phyloP scores from a whole-genome alignment of 176 grass and related monocot species.

The Carex pumila region DNA sequence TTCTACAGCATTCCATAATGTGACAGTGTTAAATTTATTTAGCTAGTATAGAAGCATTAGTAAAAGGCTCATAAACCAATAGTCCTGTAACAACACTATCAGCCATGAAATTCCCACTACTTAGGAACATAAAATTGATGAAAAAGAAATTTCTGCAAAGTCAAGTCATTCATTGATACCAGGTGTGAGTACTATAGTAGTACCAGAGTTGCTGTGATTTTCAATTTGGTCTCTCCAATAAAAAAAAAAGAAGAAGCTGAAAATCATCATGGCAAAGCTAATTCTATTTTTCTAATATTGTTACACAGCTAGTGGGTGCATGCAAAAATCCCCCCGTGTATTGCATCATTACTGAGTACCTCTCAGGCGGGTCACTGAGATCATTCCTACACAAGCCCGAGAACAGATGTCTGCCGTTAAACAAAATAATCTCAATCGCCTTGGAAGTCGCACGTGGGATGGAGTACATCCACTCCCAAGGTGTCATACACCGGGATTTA shows the following conservation, averaged over 20 bases:
- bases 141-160: not conserved
- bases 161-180: not conserved
- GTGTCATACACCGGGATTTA: slow-evolving; percentile 81
- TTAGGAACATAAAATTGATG: not conserved
- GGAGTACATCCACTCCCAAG: slow-evolving; percentile 92
- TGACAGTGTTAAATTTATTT: not conserved
- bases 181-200: not conserved
- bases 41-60: not conserved
- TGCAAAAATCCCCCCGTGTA: slow-evolving; percentile 67
- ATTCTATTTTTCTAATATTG: not conserved
- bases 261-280: not conserved
- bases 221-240: not conserved
- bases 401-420: slow-evolving; percentile 43
- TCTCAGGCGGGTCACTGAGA: slow-evolving; percentile 75
- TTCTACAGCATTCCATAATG: not conserved
- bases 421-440: slow-evolving; percentile 53
- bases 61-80: not conserved
- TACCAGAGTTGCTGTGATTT: not conserved
- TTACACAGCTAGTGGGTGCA: slow-evolving; percentile 66
- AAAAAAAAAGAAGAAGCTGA: not conserved
- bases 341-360: slow-evolving; percentile 87
- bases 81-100: not conserved
- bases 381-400: slow-evolving; percentile 70
- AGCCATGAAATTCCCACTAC: not conserved
- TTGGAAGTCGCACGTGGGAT: slow-evolving; percentile 65